phyloP scores from a whole-genome alignment of 768 basidiomycete genomes.

The Tulasnella sp. region DNA sequence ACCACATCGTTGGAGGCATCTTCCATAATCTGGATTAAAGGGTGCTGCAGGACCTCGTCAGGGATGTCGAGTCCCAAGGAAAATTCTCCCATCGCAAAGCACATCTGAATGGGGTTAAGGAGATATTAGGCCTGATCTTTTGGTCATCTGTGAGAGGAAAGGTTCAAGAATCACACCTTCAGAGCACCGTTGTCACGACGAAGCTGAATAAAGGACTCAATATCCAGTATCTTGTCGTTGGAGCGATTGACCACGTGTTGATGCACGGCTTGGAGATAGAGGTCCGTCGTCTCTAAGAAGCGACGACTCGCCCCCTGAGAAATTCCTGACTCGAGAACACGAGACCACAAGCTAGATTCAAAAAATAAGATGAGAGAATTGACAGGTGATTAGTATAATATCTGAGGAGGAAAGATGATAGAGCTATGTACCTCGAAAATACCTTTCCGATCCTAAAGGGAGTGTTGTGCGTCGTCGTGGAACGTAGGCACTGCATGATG shows the following conservation, averaged over 20 bases:
- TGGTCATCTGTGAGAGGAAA: too few species aligned
- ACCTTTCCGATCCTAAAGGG: not conserved
- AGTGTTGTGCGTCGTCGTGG: not conserved
- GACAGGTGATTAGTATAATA: not conserved
- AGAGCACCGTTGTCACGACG: slow-evolving; percentile 23
- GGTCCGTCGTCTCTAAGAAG: slow-evolving; percentile 22
- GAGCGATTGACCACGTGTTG: slow-evolving; percentile 23
- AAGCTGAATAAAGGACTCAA: slow-evolving; percentile 22
- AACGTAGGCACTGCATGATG: not conserved
- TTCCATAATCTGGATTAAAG: slow-evolving; percentile 16
- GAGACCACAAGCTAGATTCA: slow-evolving; percentile 12
- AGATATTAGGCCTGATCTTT: not conserved
- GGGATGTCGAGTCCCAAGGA: slow-evolving; percentile 18
- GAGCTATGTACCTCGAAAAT: not conserved
- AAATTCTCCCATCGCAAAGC: slow-evolving; percentile 17
- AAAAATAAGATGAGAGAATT: not conserved
- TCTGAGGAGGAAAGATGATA: not conserved
- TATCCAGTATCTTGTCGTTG: slow-evolving; percentile 12
- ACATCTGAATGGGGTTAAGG: slow-evolving; percentile 12
- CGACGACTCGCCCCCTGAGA: slow-evolving; percentile 7
- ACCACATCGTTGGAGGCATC: slow-evolving; percentile 18
- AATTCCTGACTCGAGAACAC: not conserved
- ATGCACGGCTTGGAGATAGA: slow-evolving; percentile 21
- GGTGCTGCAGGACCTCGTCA: slow-evolving; percentile 20
- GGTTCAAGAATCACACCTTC: not conserved